phyloP scores from a whole-genome alignment of 2,329 filamentous ascomycete genomes.

The Xylaria sp. region DNA sequence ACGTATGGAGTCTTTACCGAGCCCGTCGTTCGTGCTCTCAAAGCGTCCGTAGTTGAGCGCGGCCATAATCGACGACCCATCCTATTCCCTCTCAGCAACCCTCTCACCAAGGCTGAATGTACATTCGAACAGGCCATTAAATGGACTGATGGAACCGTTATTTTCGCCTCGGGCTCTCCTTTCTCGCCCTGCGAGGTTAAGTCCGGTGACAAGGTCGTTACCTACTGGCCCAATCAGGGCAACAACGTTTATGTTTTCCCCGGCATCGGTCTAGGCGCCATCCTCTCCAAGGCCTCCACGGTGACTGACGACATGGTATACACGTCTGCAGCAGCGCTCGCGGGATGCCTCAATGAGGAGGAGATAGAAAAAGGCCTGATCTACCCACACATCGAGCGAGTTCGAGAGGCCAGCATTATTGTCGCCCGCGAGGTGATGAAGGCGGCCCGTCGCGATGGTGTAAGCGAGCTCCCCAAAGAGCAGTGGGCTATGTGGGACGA shows the following conservation, averaged over 20 bases:
- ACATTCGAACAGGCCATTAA: conserved; percentile 90
- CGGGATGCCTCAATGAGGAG: conserved; percentile 70
- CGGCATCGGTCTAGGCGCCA: conserved; percentile 87
- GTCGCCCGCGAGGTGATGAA: conserved; percentile 93
- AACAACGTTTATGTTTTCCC: conserved; percentile 95
- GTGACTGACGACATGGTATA: conserved; percentile 97
- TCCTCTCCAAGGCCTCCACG: conserved; percentile 78
- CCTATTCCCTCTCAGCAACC: conserved; percentile 95
- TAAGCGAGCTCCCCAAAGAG: conserved; percentile 62
- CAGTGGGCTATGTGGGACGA: conserved; percentile 70
- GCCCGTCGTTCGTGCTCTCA: conserved; percentile 67
- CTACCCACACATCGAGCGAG: conserved; percentile 86
- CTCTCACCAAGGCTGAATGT: conserved; percentile 93
- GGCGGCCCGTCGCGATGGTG: conserved; percentile 75
- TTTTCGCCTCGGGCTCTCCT: conserved; percentile 93
- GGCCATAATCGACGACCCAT: conserved; percentile 73
- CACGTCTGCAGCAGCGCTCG: conserved; percentile 77
- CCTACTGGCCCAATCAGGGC: conserved; percentile 75
- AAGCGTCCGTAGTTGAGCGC: conserved; percentile 57
- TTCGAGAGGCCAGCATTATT: conserved; percentile 79
- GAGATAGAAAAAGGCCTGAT: conserved; percentile 80
- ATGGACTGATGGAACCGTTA: conserved; percentile 82
- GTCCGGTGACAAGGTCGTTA: conserved; percentile 52
- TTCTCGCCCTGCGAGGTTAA: conserved; percentile 70
- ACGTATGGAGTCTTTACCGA: conserved; percentile 94